Evolutionary conservation across 305 asterid species (phyloP).

Genomic region (Solanum aculeatissimum): DNA sequence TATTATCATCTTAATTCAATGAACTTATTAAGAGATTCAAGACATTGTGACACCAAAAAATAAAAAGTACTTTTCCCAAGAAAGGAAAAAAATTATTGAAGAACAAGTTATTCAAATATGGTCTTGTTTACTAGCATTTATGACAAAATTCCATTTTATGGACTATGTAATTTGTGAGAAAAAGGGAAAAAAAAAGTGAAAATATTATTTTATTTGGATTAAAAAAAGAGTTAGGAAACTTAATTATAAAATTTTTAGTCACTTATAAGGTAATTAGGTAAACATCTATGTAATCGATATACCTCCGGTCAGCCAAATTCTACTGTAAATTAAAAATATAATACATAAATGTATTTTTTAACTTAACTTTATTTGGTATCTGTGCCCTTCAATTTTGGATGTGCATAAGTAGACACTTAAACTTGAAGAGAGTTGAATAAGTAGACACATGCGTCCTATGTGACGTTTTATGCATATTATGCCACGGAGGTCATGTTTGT

Average conservation of each 20-base stretch:
- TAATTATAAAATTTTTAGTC: not conserved
- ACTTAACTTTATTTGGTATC: no score
- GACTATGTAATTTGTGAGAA: not conserved
- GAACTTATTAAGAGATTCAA: slow-evolving; percentile 12
- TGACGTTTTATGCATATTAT: no score
- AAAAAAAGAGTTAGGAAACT: not conserved
- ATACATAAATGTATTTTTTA: no score
- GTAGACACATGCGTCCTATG: no score
- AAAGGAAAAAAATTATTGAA: not conserved
- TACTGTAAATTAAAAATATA: no score
- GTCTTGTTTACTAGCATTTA: not conserved
- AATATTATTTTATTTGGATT: not conserved
- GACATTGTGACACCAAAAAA: not conserved
- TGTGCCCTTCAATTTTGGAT: no score
- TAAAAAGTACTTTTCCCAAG: slow-evolving; percentile 1
- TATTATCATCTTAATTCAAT: slow-evolving; percentile 17
- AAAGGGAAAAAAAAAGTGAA: not conserved
- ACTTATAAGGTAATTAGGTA: not conserved
- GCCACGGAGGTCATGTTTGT: no score
- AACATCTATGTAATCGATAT: not conserved
- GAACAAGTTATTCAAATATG: not conserved
- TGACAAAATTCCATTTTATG: not conserved
- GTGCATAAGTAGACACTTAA: no score
- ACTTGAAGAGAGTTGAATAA: no score
- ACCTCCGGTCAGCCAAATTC: not conserved